Evolutionary conservation across 148 eudicot genomes (phyloP).

Genomic region (Arctostaphylos glauca): DNA sequence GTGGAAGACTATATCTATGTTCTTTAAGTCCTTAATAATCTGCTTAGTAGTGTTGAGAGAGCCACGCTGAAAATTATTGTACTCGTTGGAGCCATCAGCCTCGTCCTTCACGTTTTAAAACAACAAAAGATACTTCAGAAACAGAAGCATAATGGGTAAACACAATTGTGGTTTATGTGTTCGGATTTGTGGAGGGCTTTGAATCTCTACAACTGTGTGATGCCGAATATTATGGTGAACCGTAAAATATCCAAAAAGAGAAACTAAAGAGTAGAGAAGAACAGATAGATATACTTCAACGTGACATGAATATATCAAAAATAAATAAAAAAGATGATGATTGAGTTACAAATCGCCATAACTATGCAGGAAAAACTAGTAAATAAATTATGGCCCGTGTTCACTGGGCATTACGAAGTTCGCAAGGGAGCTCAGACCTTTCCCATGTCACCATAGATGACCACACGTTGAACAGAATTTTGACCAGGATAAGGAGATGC

Average conservation of each 20-base stretch:
- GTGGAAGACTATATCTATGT: conserved; percentile 34
- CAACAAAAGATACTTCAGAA: not conserved
- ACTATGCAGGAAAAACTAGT: not conserved
- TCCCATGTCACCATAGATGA: conserved; percentile 93
- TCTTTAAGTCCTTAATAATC: conserved; percentile 21
- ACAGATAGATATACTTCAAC: not conserved
- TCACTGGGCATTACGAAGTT: conserved; percentile 2
- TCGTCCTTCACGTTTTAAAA: conserved; percentile 37
- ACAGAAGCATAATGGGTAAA: not conserved
- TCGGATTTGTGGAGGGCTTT: not conserved
- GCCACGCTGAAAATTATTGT: conserved; percentile 30
- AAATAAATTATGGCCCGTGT: not conserved
- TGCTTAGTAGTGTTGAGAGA: conserved; percentile 34
- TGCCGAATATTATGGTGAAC: not conserved
- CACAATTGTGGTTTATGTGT: not conserved
- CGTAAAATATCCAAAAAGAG: not conserved
- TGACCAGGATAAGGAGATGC: conserved; percentile 92
- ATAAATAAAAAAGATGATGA: not conserved
- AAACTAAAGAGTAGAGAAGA: not conserved
- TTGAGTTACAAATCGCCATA: not conserved
- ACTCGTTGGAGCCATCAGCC: conserved; percentile 31
- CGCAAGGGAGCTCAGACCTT: conserved; percentile 41
- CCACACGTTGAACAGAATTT: conserved; percentile 71
- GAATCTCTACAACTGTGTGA: not conserved
- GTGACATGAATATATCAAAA: not conserved